Conservation (phyloP, 2,329 filamentous ascomycete species). For the Alternaria gansuensis region DNA sequence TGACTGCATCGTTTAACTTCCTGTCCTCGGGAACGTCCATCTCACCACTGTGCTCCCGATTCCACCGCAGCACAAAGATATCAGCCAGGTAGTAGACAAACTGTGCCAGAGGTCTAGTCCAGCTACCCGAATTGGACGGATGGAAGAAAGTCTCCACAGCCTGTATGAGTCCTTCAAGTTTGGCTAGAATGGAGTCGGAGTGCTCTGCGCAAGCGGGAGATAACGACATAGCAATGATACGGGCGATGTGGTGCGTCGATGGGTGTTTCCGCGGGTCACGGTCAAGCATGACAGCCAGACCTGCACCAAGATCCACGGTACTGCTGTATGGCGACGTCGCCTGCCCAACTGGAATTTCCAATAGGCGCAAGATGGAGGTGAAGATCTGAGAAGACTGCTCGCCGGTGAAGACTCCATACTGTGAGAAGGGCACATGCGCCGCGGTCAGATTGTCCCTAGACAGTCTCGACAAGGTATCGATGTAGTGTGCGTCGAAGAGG, state of each 20-base stretch:
- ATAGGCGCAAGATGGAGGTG: conserved; percentile 84
- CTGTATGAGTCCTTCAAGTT: conserved; percentile 89
- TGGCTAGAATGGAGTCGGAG: conserved; percentile 81
- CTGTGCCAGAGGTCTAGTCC: conserved; percentile 90
- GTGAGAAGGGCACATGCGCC: conserved; percentile 78
- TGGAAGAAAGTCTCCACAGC: conserved; percentile 99
- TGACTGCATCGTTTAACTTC: conserved; percentile 80
- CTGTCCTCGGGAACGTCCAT: conserved; percentile 84
- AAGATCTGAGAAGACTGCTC: conserved; percentile 94
- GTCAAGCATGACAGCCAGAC: conserved; percentile 85
- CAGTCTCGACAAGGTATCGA: conserved; percentile 88
- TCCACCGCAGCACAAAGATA: conserved; percentile 97
- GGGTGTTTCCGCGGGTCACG: conserved; percentile 95
- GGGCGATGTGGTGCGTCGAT: conserved; percentile 86
- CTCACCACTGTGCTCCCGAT: conserved; percentile 91
- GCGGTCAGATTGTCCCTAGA: conserved; percentile 83
- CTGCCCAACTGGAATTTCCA: conserved; percentile 96
- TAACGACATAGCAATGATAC: conserved; percentile 91
- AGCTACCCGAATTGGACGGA: conserved; percentile 90
- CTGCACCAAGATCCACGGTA: conserved; percentile 81
- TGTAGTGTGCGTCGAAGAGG: conserved; percentile 82
- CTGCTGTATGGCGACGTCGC: conserved; percentile 88
- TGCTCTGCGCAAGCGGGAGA: conserved; percentile 82
- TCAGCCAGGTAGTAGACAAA: conserved; percentile 92
- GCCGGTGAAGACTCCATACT: conserved; percentile 89